phyloP scores from a whole-genome alignment of 2,329 filamentous ascomycete species.

The Pseudogymnoascus destructans region DNA sequence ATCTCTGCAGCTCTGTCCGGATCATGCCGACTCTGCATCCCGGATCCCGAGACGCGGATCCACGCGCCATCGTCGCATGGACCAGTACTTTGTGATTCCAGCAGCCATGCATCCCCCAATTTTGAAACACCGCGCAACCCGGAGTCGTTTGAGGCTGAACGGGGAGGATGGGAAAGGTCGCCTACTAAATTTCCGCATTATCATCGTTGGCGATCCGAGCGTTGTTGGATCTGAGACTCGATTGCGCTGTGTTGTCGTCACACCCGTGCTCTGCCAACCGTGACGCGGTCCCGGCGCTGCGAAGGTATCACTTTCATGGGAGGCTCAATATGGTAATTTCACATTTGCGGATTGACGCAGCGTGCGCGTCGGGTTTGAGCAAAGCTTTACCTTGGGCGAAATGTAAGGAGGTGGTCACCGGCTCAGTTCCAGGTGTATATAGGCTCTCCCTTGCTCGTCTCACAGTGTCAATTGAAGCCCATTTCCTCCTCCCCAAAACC shows the following conservation, averaged over 20 bases:
- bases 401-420: slow-evolving; percentile 38
- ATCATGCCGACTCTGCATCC: neutral
- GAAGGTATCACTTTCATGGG: neutral
- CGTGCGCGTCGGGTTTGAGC: slow-evolving; percentile 90
- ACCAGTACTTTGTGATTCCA: neutral
- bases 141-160: neutral
- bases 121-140: neutral
- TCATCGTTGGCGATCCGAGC: neutral
- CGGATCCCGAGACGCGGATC: neutral
- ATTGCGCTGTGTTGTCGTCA: neutral
- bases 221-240: neutral
- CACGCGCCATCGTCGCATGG: neutral
- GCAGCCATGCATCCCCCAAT: neutral
- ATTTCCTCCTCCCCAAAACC: neutral
- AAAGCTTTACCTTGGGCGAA: slow-evolving; percentile 88
- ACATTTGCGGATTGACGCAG: slow-evolving; percentile 55
- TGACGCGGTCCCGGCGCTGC: neutral
- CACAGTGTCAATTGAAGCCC: neutral
- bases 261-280: neutral
- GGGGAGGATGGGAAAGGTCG: neutral
- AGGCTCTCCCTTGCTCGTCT: neutral
- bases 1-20: neutral
- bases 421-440: neutral
- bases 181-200: neutral
- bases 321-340: neutral